phyloP scores from a whole-genome alignment of 2,329 filamentous ascomycete genomes.

The Alternaria alternata region DNA sequence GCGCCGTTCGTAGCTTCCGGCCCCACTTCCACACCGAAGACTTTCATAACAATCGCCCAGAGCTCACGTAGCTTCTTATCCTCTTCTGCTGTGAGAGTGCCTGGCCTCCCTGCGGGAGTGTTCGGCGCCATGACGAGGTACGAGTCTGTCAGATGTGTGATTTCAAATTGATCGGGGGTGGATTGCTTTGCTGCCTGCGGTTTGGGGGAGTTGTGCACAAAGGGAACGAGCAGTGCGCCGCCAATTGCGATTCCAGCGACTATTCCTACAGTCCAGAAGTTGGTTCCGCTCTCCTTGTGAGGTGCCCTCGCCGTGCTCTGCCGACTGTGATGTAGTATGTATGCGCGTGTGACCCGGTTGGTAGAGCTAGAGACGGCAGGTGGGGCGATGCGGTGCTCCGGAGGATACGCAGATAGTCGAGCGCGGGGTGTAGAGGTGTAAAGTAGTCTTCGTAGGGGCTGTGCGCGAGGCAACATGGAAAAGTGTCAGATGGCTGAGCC shows the following conservation, averaged over 20 bases:
- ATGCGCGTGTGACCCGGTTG: constrained; percentile 19
- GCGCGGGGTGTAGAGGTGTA: constrained; percentile 12
- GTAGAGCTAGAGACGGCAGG: constrained; percentile 19
- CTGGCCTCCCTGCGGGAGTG: constrained; percentile 74
- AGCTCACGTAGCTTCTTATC: constrained; percentile 87
- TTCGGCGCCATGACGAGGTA: constrained; percentile 52
- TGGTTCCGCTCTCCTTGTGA: constrained; percentile 36
- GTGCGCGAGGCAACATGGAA: constrained; percentile 38
- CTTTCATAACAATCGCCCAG: constrained; percentile 78
- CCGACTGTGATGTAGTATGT: constrained; percentile 13
- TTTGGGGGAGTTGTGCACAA: constrained; percentile 20
- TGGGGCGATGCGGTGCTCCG: constrained; percentile 23
- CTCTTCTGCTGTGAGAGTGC: constrained; percentile 88
- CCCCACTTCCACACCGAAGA: constrained; percentile 66
- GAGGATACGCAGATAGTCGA: constrained; percentile 15
- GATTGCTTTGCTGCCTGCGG: constrained; percentile 14
- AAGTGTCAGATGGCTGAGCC: constrained; percentile 19
- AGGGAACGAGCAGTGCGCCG: constrained; percentile 41
- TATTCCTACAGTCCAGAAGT: constrained; percentile 36
- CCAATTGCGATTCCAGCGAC: constrained; percentile 45
- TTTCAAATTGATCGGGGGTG: constrained; percentile 27
- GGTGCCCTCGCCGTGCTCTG: constrained; percentile 8
- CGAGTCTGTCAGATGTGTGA: constrained; percentile 36
- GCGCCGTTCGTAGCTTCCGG: constrained; percentile 36
- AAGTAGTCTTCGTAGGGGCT: constrained; percentile 20